Evolutionary conservation across 306 rosid species (phyloP), one percentile per base, ranked within the genome.

Genomic region (Pachyrhizus erosus): DNA sequence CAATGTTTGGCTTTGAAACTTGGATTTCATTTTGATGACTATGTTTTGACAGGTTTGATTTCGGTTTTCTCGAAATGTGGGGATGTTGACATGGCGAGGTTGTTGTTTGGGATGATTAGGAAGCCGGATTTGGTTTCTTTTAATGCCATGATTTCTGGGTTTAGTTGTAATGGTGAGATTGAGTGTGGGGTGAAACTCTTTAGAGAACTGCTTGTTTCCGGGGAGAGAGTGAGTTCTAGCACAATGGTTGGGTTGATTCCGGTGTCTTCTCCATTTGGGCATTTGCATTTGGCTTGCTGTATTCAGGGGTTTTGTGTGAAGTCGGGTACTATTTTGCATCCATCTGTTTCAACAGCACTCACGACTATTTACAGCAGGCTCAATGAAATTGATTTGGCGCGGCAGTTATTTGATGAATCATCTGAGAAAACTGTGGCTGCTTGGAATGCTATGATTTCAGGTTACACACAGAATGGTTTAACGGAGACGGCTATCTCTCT

Each of bases 401-500:
- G 92, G 77, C 87, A 51, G 88, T 87, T 93, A 14, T 96, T 96
- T 80, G 94, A 96, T 75, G 98, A 91, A 85, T 91, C 94, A 3
- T 84, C 90, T 0, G 92, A 83, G 89, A 96, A 88, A 89, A 93
- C 92, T 31, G 83, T 91, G 89, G 89, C 94, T 31, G 93, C 92
- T 52, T 96, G 98, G 98, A 96, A 96, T 76, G 94, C 99, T 71
- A 92, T 96, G 94, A 96, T 96, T 77, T 92, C 97, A 0, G 99
- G 99, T 68, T 96, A 92, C 48, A 82, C 97, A 7, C 98, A 96
- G 85, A 89, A 92, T 86, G 99, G 99, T 81, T 84, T 90, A 62
- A 93, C 96, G 1, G 97, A 93, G 83, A 84, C 42, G 2, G 97
- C 98, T 23, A 87, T 96, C 75, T 83, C 93, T 87, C 94, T 93